Evolutionary conservation across 2,329 filamentous ascomycete species (phyloP), one percentile per base, ranked within the genome.

Genomic region (Beauveria sp.): DNA sequence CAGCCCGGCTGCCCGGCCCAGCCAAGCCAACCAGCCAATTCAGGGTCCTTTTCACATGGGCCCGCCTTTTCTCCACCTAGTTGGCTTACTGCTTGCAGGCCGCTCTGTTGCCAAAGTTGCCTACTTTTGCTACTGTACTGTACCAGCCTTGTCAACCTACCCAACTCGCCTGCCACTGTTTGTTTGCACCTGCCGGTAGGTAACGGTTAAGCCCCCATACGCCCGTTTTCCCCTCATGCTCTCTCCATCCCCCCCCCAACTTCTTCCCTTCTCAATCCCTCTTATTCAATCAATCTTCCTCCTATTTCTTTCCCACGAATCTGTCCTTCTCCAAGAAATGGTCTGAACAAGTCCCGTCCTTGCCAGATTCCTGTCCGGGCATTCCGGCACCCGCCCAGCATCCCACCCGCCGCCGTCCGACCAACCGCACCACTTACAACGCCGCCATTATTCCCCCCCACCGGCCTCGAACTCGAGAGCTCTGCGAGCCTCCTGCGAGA

Each of bases 41-140:
- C 57, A 59, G 57, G 57, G 57, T 59, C 57, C 47, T 59, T 59
- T 46, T 51, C 34, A 43, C 46, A 20, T 28, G 55, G 55, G 43
- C 43, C 55, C 28, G 7, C 20, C 20, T 22, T 14, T 43, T 30
- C 30, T 52, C 26, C 8, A 22, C 50, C 30, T 12, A 12, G 10
- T 16, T 38, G 22, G 7, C 49, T 50, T 38, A 38, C 50, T 18
- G 12, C 16, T 26, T 38, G 24, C 47, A 28, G 8, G 20, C 24
- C 9, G 40, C 46, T 40, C 12, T 24, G 16, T 24, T 40, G n/a
- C n/a, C n/a, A n/a, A n/a, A n/a, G n/a, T n/a, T n/a, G n/a, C 40
- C 30, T 30, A 10, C 28, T 34, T 30, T 12, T 12, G 10, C 10
- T 34, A 12, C 30, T 12, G 30, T 34, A 12, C 30, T 5, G 30